phyloP scores from a whole-genome alignment of 306 rosid species.

The Vicia faba region DNA sequence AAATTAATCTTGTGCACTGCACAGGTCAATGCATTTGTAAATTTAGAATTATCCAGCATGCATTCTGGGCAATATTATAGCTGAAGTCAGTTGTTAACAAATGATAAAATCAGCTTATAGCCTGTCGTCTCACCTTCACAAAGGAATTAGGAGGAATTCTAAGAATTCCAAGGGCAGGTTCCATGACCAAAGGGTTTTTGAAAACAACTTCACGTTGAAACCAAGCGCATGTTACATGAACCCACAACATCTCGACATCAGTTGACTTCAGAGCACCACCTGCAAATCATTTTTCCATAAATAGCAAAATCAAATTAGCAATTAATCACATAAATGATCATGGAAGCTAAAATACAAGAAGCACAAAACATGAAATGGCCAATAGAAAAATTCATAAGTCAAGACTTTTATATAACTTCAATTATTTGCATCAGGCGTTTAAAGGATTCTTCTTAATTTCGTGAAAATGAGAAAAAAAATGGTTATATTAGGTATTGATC shows the following conservation, averaged over 20 bases:
- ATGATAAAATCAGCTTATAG: constrained; percentile 18
- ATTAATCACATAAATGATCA: constrained; percentile 12
- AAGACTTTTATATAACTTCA: constrained; percentile 20
- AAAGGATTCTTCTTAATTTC: constrained; percentile 10
- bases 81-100: constrained; percentile 27
- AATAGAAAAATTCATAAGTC: constrained; percentile 20
- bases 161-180: constrained; percentile 93
- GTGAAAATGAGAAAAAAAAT: constrained; percentile 7
- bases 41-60: constrained; percentile 15
- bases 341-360: constrained; percentile 13
- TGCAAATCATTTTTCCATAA: constrained; percentile 41
- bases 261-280: constrained; percentile 99
- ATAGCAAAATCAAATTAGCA: constrained; percentile 31
- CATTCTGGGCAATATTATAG: constrained; percentile 15
- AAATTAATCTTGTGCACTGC: not conserved
- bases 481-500: constrained; percentile 6
- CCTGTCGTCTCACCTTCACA: constrained; percentile 60
- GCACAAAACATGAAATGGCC: not conserved
- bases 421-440: constrained; percentile 12
- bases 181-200: constrained; percentile 79
- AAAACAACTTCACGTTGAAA: constrained; percentile 84
- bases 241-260: constrained; percentile 87
- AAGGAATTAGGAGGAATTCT: constrained; percentile 73
- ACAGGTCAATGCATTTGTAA: not conserved
- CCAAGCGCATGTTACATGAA: constrained; percentile 97